phyloP scores from a whole-genome alignment of 352 stramenopile genomes.

The Pythium phragmiticola region DNA sequence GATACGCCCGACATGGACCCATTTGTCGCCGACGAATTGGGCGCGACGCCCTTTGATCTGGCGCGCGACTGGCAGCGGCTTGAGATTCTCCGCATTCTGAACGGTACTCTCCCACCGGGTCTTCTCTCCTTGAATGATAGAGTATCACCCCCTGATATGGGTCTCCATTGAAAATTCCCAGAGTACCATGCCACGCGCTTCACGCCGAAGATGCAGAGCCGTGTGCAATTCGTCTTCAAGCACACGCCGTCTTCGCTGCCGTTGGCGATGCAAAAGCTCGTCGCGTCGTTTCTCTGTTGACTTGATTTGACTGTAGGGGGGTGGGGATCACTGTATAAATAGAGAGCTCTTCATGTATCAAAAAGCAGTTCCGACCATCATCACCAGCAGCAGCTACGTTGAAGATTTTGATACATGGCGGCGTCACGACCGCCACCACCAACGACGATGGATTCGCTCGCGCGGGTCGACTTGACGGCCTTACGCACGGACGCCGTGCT shows the following conservation, averaged over 20 bases:
- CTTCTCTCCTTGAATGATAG: neutral
- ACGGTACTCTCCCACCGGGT: slow-evolving; percentile 27
- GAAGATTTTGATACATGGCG: neutral
- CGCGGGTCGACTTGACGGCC: slow-evolving; percentile 30
- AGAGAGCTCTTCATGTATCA: neutral
- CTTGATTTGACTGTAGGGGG: neutral
- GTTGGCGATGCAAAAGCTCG: slow-evolving; percentile 8
- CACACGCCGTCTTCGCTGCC: neutral
- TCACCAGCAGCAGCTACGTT: neutral
- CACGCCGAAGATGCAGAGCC: slow-evolving; percentile 7
- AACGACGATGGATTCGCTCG: slow-evolving; percentile 32
- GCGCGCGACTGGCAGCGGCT: slow-evolving; percentile 54
- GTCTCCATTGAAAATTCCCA: neutral
- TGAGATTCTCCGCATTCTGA: slow-evolving; percentile 46
- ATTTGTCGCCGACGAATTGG: slow-evolving; percentile 51
- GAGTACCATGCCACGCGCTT: slow-evolving; percentile 13
- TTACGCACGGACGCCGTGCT: slow-evolving; percentile 30
- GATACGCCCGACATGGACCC: slow-evolving; percentile 29
- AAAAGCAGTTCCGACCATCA: neutral
- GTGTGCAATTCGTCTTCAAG: slow-evolving; percentile 9
- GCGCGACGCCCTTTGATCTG: slow-evolving; percentile 50
- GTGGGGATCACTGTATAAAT: slow-evolving; percentile 13
- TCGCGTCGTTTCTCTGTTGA: slow-evolving; percentile 24
- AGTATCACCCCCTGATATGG: neutral
- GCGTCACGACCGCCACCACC: neutral